These are phyloP conservation scores for Phyllosticta capitalensis DNA, from an alignment of 2,329 filamentous ascomycete genomes.

Conservation along the genomic window DNA sequence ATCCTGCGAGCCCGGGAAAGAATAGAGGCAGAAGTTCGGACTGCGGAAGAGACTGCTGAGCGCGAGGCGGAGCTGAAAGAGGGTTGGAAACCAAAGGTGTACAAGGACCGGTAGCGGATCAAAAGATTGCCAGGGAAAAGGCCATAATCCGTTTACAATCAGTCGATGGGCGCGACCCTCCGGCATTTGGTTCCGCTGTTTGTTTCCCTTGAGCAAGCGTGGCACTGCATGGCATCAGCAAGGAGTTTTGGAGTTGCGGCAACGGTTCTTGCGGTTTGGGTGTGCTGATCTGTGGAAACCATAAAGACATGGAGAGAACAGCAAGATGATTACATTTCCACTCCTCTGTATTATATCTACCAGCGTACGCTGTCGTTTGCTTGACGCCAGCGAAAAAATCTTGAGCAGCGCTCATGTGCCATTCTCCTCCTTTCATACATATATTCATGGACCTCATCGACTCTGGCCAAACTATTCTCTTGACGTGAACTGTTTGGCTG, in stretches of 20 bases:
- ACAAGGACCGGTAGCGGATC: slow-evolving; percentile 60
- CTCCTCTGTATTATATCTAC: slow-evolving; percentile 9
- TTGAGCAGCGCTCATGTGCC: neutral
- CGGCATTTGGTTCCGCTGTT: neutral
- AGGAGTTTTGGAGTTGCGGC: slow-evolving; percentile 10
- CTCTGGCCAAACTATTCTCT: too few relatives aligned
- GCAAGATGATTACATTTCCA: slow-evolving; percentile 3
- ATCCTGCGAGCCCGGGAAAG: slow-evolving; percentile 82
- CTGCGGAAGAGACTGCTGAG: slow-evolving; percentile 59
- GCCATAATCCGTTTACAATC: neutral
- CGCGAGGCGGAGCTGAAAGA: slow-evolving; percentile 70
- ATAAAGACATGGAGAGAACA: neutral
- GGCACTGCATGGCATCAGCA: slow-evolving; percentile 12
- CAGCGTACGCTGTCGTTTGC: neutral
- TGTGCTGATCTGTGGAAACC: neutral
- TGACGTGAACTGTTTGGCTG: too few relatives aligned
- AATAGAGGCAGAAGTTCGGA: slow-evolving; percentile 76
- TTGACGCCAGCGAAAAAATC: neutral
- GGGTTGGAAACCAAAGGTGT: slow-evolving; percentile 91
- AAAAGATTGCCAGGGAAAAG: neutral
- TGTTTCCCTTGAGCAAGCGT: slow-evolving; percentile 1
- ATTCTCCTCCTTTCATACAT: neutral
- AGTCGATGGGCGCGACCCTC: neutral
- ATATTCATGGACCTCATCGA: too few relatives aligned
- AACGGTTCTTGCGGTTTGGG: neutral